Evolutionary conservation across 331 rosid species (phyloP).

Genomic region (Malus hybrid): DNA sequence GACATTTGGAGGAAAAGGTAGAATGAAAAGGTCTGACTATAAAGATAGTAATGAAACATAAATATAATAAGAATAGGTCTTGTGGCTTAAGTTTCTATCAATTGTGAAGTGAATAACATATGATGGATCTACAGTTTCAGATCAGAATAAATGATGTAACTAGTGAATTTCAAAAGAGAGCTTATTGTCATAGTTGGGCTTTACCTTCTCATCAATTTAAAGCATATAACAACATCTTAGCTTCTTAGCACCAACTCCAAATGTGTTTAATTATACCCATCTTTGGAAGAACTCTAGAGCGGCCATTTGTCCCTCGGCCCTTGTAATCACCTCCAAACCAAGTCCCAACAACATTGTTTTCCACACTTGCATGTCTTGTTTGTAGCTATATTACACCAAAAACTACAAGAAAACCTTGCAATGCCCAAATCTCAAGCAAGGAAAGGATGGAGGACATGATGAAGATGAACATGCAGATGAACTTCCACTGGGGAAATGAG

Average conservation of each 20-base stretch:
- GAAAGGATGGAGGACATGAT: slow-evolving; percentile 15
- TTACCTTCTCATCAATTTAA: too few relatives aligned
- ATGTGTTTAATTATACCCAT: background rate
- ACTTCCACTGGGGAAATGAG: slow-evolving; percentile 65
- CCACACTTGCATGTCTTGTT: background rate
- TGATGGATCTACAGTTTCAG: too few relatives aligned
- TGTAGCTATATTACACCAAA: background rate
- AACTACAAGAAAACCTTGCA: background rate
- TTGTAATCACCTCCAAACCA: background rate
- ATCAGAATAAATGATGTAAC: too few relatives aligned
- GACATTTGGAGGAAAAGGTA: too few relatives aligned
- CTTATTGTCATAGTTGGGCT: too few relatives aligned
- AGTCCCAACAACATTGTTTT: background rate
- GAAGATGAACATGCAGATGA: slow-evolving; percentile 26
- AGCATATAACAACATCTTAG: too few relatives aligned
- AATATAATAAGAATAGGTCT: too few relatives aligned
- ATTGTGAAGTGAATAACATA: too few relatives aligned
- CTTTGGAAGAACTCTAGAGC: background rate
- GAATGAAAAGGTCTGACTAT: too few relatives aligned
- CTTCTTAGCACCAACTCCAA: background rate
- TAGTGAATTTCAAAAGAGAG: too few relatives aligned
- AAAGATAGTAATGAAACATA: too few relatives aligned
- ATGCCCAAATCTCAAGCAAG: background rate
- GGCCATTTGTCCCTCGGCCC: background rate
- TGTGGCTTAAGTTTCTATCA: too few relatives aligned